phyloP scores from a whole-genome alignment of 2,329 filamentous ascomycete species.

The Alternaria hordeiaustralica region DNA sequence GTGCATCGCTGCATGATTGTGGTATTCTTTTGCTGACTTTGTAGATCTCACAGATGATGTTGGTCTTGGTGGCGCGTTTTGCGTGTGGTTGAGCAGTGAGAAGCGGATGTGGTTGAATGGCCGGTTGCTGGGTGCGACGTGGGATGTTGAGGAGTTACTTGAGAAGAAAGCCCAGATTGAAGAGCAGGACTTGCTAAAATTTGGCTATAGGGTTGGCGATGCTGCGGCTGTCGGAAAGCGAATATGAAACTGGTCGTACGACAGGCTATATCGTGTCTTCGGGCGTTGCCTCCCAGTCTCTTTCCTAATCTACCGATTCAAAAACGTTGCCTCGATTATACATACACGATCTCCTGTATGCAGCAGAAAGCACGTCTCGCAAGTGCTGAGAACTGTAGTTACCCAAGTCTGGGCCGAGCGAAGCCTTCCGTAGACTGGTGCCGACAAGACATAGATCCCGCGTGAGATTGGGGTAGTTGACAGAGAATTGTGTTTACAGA shows the following conservation, averaged over 20 bases:
- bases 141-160: conserved; percentile 39
- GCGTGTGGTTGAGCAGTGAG: conserved; percentile 41
- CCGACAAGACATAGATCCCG: no score
- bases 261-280: not conserved
- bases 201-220: conserved; percentile 26
- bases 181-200: conserved; percentile 36
- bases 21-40: not conserved
- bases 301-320: not conserved
- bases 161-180: conserved; percentile 29
- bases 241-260: not conserved
- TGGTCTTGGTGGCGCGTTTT: conserved; percentile 40
- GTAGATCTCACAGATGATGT: conserved; percentile 39
- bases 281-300: not conserved
- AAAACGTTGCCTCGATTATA: not conserved
- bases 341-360: not conserved
- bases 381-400: not conserved
- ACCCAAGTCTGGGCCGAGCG: not conserved
- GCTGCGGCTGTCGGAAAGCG: not conserved
- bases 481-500: no score
- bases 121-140: conserved; percentile 35
- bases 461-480: no score
- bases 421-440: not conserved
- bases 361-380: not conserved
- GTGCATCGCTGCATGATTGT: conserved; percentile 1
- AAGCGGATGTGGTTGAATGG: conserved; percentile 42